A percentile compares a stretch with the other conserved stretches of the same genome.
These are phyloP conservation scores for Fomitopsis schrenkii DNA, from an alignment of 1,284 basidiomycete species.

Conservation along the genomic window DNA sequence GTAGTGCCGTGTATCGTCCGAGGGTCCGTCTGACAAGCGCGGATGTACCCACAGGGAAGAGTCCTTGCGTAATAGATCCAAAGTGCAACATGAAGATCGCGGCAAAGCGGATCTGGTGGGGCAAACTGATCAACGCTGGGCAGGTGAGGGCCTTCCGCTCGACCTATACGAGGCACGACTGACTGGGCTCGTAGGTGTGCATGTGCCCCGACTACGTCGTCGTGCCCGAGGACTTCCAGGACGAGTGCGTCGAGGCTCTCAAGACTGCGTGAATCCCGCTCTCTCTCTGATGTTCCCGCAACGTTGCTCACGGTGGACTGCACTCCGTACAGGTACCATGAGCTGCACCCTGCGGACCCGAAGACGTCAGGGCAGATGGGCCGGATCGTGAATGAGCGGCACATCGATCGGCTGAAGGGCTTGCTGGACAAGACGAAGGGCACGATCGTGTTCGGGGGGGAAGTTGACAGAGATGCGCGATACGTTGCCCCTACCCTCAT, in stretches of 20 bases:
- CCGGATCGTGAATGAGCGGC: conserved; percentile 35
- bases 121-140: conserved; percentile 75
- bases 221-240: conserved; percentile 60
- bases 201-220: conserved; percentile 83
- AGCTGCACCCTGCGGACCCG: conserved; percentile 4
- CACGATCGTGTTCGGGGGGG: conserved; percentile 64
- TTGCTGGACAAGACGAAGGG: conserved; percentile 69
- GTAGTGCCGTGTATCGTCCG: no score
- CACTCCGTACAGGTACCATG: conserved; percentile 8
- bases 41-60: conserved; percentile 52
- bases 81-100: conserved; percentile 56
- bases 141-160: conserved; percentile 65
- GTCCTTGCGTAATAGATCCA: conserved; percentile 77
- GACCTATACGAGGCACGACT: background rate
- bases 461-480: conserved; percentile 48
- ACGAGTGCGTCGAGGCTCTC: conserved; percentile 59
- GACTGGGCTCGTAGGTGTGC: conserved; percentile 33
- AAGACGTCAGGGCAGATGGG: background rate
- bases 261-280: conserved; percentile 44
- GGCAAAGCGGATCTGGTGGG: conserved; percentile 73
- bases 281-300: background rate
- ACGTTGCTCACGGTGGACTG: background rate
- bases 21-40: no score
- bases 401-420: conserved; percentile 57
- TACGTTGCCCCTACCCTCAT: conserved; percentile 67